Percentiles rank a stretch among this genome's conserved stretches.
Conservation (phyloP, 768 basidiomycete genomes). For the Phanerochaete carnosa region DNA sequence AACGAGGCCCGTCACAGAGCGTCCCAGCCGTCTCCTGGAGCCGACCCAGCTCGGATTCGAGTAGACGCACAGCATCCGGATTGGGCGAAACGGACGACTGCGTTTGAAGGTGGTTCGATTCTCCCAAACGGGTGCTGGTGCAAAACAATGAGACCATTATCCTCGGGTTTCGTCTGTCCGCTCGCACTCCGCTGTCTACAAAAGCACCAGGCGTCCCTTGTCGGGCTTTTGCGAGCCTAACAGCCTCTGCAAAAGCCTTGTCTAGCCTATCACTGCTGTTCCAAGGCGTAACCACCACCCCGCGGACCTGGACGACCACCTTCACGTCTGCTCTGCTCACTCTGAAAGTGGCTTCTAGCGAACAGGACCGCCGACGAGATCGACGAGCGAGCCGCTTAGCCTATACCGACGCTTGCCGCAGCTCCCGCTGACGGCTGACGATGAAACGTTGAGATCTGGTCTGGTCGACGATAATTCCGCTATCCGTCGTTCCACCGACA, state of each 20-base stretch:
- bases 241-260: neutral
- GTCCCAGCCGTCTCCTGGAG: neutral
- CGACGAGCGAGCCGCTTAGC: neutral
- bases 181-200: neutral
- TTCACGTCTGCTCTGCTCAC: neutral
- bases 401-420: neutral
- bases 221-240: neutral
- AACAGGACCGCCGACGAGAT: neutral
- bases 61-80: neutral
- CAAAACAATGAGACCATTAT: slow-evolving; percentile 11
- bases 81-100: neutral
- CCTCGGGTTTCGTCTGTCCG: slow-evolving; percentile 7
- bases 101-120: neutral
- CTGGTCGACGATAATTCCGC: slow-evolving; percentile 2
- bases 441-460: slow-evolving; percentile 3
- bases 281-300: neutral
- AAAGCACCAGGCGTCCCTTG: neutral
- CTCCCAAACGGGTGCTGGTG: neutral
- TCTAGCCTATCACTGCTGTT: neutral
- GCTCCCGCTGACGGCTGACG: slow-evolving; percentile 7
- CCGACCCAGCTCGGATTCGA: neutral
- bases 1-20: neutral
- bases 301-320: neutral
- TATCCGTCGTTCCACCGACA: neutral
- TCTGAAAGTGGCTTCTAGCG: neutral